Evolutionary conservation across 805 yeast species (phyloP).

Genomic region (Suhomyces pyralidae): DNA sequence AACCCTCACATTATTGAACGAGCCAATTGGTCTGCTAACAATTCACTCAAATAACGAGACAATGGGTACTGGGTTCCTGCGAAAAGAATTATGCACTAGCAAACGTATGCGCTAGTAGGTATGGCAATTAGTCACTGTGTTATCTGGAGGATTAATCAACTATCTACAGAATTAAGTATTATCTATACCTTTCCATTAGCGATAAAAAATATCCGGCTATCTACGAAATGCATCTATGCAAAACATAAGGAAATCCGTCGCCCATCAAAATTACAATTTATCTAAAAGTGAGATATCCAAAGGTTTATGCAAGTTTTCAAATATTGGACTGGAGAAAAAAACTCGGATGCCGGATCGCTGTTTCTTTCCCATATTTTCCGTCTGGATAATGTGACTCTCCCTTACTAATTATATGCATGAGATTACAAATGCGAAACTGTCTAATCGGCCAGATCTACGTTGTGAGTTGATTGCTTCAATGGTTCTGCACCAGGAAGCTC

Average conservation of each 20-base stretch:
- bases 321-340: neutral
- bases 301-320: neutral
- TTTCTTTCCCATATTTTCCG: neutral
- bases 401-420: neutral
- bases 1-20: neutral
- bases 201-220: neutral
- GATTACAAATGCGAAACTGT: neutral
- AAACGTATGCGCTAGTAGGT: neutral
- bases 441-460: neutral
- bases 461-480: neutral
- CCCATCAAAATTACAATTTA: neutral
- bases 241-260: neutral
- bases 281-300: neutral
- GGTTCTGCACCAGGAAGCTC: neutral
- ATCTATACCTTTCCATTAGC: neutral
- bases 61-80: neutral
- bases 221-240: neutral
- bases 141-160: neutral
- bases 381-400: neutral
- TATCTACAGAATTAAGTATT: neutral
- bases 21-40: neutral
- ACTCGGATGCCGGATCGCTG: neutral
- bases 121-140: neutral
- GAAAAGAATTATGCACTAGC: neutral
- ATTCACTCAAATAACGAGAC: neutral